phyloP scores from a whole-genome alignment of 2,329 filamentous ascomycete genomes.

The Aspergillus intermedius region DNA sequence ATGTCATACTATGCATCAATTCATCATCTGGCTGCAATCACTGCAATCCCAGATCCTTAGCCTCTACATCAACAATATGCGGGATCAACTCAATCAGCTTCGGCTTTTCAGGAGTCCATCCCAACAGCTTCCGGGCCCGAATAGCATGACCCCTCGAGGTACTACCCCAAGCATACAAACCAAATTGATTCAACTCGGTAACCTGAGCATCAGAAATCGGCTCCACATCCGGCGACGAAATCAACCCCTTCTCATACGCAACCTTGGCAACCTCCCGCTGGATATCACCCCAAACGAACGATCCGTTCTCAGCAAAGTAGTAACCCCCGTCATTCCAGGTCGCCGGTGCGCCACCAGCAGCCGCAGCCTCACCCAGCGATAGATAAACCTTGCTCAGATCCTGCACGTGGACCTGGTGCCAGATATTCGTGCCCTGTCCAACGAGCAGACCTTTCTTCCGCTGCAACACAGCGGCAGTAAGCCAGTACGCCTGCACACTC shows the following conservation, averaged over 20 bases:
- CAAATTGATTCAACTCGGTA: slow-evolving; percentile 37
- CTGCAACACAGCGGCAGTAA: slow-evolving; percentile 31
- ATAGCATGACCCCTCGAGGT: slow-evolving; percentile 33
- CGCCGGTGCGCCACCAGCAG: slow-evolving; percentile 32
- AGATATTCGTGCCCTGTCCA: slow-evolving; percentile 33
- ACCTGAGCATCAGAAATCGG: slow-evolving; percentile 26
- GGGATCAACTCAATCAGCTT: slow-evolving; percentile 51
- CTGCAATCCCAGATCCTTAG: slow-evolving; percentile 30
- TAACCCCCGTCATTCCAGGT: slow-evolving; percentile 43
- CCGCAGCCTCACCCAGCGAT: slow-evolving; percentile 33
- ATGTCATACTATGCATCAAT: too few relatives aligned
- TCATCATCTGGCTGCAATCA: slow-evolving; percentile 2
- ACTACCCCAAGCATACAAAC: slow-evolving; percentile 32
- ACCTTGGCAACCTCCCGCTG: slow-evolving; percentile 33
- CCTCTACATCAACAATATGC: slow-evolving; percentile 47
- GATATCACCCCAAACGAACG: slow-evolving; percentile 37
- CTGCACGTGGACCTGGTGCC: slow-evolving; percentile 37
- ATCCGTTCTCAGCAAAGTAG: slow-evolving; percentile 42
- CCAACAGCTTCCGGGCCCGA: slow-evolving; percentile 32
- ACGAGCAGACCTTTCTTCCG: slow-evolving; percentile 34
- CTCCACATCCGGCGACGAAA: slow-evolving; percentile 37
- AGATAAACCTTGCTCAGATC: slow-evolving; percentile 35
- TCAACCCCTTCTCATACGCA: slow-evolving; percentile 50
- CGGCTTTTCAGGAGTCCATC: slow-evolving; percentile 35
- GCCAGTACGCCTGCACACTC: slow-evolving; percentile 38